Base-by-base conservation (phyloP, 768 basidiomycete genomes). In the Agrocybe pediades region DNA sequence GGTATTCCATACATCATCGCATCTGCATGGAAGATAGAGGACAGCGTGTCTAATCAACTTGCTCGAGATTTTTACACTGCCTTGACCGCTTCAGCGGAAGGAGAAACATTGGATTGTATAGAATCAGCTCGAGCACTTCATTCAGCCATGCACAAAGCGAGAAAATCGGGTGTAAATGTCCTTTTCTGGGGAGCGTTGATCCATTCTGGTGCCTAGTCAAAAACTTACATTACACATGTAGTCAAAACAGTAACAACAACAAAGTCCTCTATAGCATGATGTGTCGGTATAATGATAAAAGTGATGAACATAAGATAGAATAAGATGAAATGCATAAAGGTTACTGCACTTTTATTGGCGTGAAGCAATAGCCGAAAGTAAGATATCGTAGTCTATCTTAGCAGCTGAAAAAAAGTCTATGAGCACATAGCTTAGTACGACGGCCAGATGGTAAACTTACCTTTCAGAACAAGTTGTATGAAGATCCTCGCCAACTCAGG, bases 391-490 rank as follows among this genome's bases (percentile, higher is more conserved):
- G 59, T 87, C 86, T 26, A 81, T 71, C 70, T 56, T 56, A 1
- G 55, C 55, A 46, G 55, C 55, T 56, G 19, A 4, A 17, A 9
- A 25, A n/a, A 23, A 29, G 19, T 41, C 8, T 15, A 21, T 8
- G 19, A 9, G 9, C 46, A n/a, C 33, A 27, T 20, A n/a, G 21
- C 5, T 26, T 2, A 9, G 21, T 24, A 20, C 16, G 15, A 55
- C 41, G 17, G 74, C 72, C 15, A 67, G 11, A 41, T 27, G 21
- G 51, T 55, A 45, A 6, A 71, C 78, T 29, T 60, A 92, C 91
- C 82, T 78, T 90, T 92, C 27, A 93, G 68, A 41, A 92, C 83
- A 29, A 92, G 69, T 61, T 80, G 77, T 51, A 85, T 77, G 59
- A 93, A 91, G 33, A 64, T 69, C 54, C 80, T 73, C n/a, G 88